Base-by-base conservation (phyloP, 305 asterid species). In the Withania somnifera region DNA sequence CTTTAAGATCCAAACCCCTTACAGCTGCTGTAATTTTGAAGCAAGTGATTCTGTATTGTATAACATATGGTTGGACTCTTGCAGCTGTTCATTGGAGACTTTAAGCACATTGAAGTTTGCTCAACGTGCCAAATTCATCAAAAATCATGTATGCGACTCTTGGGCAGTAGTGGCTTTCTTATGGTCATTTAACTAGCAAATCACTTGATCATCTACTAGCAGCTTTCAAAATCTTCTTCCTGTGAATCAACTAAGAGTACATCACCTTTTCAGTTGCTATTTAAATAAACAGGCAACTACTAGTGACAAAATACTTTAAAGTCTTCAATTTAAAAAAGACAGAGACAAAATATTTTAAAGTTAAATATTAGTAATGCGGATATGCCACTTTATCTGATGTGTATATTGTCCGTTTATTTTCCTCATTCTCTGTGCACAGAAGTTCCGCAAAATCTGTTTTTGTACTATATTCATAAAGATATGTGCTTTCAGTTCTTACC, bases 101-200 rank as follows among this genome's bases (percentile, higher is more conserved):
- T 85, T 96, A 91, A 92, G 98, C 91, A 96, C 99, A 30, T 81
- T 96, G 88, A 96, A 94, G 94, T 96, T 96, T 87, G 98, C 99
- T 26, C 99, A 94, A 84, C 99, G 99, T 78, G 98, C 98, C 86
- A 96, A 96, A 87, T 94, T 89, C 87, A 94, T 96, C 51, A 96
- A 96, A 85, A 96, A 96, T 86, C 97, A 96, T 89, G 98, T 96
- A 92, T 89, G 95, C 81, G 15, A 32, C 66, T 34, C 76, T 79
- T 63, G 19, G 14, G 50, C 42, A 47, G 38, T 68, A 3, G 56
- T 26, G 82, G 66, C 20, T 71, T 11, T 36, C 34, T 20, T 78
- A 66, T 54, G 69, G 15, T 47, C 45, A 19, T 50, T 75, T 38
- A 54, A 26, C 45, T 28, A 50, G 28, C 30, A 50, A 75, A 75